Evolutionary conservation across 2,329 filamentous ascomycete genomes (phyloP).

Genomic region (Cladophialophora immunda): DNA sequence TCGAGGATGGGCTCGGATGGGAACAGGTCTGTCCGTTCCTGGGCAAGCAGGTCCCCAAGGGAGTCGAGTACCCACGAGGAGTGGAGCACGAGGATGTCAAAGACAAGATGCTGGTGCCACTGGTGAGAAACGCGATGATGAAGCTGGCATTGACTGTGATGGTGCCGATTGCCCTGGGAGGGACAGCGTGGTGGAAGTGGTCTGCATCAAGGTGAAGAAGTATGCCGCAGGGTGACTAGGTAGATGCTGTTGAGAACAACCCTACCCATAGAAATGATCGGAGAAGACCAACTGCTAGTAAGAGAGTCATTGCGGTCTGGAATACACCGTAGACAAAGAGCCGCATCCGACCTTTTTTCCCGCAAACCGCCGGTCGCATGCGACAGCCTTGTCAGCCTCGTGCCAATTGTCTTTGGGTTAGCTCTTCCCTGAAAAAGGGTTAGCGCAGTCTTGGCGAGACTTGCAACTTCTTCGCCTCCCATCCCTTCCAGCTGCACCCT

Average conservation of each 20-base stretch:
- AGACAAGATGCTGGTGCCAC: not conserved
- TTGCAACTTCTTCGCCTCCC: not conserved
- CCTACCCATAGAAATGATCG: no score
- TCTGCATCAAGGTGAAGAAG: slow-evolving; percentile 1
- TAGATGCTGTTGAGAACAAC: not conserved
- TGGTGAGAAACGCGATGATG: slow-evolving; percentile 4
- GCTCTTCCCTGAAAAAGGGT: not conserved
- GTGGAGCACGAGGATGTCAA: slow-evolving; percentile 13
- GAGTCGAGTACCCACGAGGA: slow-evolving; percentile 1
- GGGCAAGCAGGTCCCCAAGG: slow-evolving; percentile 18
- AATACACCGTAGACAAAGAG: not conserved
- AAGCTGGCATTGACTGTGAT: slow-evolving; percentile 12
- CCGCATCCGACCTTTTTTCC: not conserved
- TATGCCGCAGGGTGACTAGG: no score
- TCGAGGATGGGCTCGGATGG: slow-evolving; percentile 19
- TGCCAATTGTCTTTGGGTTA: not conserved
- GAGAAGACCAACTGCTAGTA: no score
- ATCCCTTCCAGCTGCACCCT: not conserved
- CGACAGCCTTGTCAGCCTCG: not conserved
- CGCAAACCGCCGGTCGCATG: not conserved
- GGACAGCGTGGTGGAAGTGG: slow-evolving; percentile 9
- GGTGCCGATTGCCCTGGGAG: not conserved
- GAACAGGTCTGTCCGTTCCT: slow-evolving; percentile 17
- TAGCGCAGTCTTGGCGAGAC: slow-evolving; percentile 1
- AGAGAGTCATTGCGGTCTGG: not conserved